These are phyloP conservation scores for Mallotus repandus DNA, from an alignment of 441 rosid genomes.

Conservation along the genomic window DNA sequence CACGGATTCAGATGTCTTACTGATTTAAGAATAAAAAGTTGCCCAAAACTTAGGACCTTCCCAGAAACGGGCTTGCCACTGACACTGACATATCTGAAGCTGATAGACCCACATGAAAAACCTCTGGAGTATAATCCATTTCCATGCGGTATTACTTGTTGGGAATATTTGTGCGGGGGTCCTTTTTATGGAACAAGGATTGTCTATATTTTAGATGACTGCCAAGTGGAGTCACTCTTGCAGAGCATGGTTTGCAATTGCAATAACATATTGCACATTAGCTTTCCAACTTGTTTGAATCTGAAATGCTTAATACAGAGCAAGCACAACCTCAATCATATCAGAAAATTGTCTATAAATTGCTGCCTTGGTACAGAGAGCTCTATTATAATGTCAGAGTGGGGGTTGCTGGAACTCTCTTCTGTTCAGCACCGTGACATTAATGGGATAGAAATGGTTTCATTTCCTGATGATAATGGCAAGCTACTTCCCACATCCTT, in stretches of 20 bases:
- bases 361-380: constrained; percentile 10
- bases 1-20: not conserved
- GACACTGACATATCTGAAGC: constrained; percentile 2
- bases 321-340: too few species aligned
- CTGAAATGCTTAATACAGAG: too few species aligned
- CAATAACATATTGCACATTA: not conserved
- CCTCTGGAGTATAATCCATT: too few species aligned
- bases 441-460: not conserved
- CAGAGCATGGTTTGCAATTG: too few species aligned
- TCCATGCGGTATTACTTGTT: not conserved
- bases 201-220: too few species aligned
- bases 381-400: not conserved
- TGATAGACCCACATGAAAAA: not conserved
- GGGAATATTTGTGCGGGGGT: not conserved
- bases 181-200: too few species aligned
- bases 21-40: not conserved
- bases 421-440: not conserved
- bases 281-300: too few species aligned
- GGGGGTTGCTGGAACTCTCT: not conserved
- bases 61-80: not conserved
- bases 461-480: not conserved
- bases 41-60: not conserved
- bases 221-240: too few species aligned
- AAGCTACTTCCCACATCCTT: not conserved
- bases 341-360: not conserved